phyloP scores from a whole-genome alignment of 306 rosid species.

The Pterocarpus macrocarpus region DNA sequence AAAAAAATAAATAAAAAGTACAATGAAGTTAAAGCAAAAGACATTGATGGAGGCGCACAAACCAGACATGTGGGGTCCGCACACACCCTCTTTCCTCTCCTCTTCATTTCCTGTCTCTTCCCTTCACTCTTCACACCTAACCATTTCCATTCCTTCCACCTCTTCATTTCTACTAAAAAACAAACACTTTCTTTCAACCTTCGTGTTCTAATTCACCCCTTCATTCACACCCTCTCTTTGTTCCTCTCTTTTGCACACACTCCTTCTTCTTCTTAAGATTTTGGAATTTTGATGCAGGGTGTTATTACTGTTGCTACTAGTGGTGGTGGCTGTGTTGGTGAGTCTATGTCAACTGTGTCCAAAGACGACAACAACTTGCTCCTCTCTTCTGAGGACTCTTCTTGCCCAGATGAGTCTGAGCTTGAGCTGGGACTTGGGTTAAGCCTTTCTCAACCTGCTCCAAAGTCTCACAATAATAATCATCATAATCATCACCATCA shows the following conservation, averaged over 20 bases:
- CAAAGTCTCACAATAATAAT: conserved; percentile 44
- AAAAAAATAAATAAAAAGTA: not conserved
- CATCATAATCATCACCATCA: not conserved
- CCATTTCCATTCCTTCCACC: not conserved
- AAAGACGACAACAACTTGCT: conserved; percentile 78
- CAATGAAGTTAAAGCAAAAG: conserved; percentile 16
- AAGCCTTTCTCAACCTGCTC: conserved; percentile 59
- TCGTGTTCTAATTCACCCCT: not conserved
- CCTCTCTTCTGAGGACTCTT: conserved; percentile 88
- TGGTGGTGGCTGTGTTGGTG: conserved; percentile 30
- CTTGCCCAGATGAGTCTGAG: conserved; percentile 78
- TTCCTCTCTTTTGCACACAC: not conserved
- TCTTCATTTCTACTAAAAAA: not conserved
- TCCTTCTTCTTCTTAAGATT: conserved; percentile 1
- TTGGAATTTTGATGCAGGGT: conserved; percentile 51
- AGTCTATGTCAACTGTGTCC: conserved; percentile 70
- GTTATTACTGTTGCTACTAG: not conserved
- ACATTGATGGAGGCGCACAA: conserved; percentile 62
- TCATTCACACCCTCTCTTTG: not conserved
- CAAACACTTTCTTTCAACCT: not conserved
- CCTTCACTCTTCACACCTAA: not conserved
- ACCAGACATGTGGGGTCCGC: conserved; percentile 59
- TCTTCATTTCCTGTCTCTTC: not conserved
- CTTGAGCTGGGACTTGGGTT: conserved; percentile 88
- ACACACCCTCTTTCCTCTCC: not conserved